Base-by-base conservation (phyloP, 176 grass and related monocot species). In the Hordeum marinum region DNA sequence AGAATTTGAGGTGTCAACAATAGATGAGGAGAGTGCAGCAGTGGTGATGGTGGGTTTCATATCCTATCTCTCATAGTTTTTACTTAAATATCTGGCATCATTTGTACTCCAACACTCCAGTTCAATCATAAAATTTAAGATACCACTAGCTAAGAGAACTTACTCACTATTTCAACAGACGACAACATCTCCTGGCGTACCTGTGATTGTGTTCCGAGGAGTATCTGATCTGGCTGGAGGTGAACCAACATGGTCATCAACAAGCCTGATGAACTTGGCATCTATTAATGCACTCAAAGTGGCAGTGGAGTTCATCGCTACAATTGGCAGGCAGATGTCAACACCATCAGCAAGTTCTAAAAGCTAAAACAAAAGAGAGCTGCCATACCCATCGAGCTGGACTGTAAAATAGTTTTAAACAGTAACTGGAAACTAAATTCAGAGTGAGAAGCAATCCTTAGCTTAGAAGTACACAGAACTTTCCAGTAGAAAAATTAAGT, bases 201-300 rank as follows among this genome's bases (percentile, higher is more conserved):
- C 91, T 68, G 93, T 93, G 52, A 93, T 92, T 79, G 96, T 95
- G 77, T 95, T 95, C 42, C 91, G 89, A 2, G 96, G 93, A 60
- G 93, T 98, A 40, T 98, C 93, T 36, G 96, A 98, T 89, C 82
- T 92, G 24, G 93, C 91, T 52, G 91, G 92, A 82, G 95, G 89
- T 64, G 90, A 98, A 76, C 79, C 84, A 42, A 82, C 72, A 72
- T 85, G 86, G 87, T 87, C 95, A 39, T 98, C 95, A 15, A 93
- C 95, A 84, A 93, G 82, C 71, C 62, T 98, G 63, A 90, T 89
- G 78, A 88, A 85, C 8, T 68, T 98, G 11, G 92, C 92, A 88
- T 95, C 95, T 85, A 85, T 88, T 70, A 95, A 98, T 87, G 87
- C 95, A 76, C 78, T 98, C 68, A 95, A 91, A 88, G 87, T 86